Base-by-base conservation (phyloP, 257 asterid species). In the Gynochthodes officinalis region DNA sequence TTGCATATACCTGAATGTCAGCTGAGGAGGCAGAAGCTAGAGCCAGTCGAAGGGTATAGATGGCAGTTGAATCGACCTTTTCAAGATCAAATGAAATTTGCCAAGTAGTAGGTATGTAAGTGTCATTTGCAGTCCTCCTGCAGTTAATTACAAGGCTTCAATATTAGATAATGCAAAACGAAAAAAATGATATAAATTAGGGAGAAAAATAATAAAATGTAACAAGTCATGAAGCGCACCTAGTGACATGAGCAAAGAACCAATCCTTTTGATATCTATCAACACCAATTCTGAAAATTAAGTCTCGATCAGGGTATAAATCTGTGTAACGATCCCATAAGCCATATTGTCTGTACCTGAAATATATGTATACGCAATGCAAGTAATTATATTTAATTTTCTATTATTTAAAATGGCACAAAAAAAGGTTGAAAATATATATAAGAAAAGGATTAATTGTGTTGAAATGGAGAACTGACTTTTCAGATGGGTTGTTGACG, bases 11-110 rank as follows among this genome's bases (percentile, higher is more conserved):
- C 72, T 83, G 86, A 32, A 93, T 55, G 23, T 83, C 78, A 4
- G 90, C 92, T 0, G 39, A 66, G 49, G 64, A 71, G n/a, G 98
- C 86, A 30, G 98, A 84, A 10, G 98, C 97, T 64, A 93, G 61
- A 53, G 97, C 97, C 54, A 93, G 32, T 75, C 86, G 78, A 9
- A 93, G 79, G 4, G 87, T 86, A 33, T 88, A 91, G 18, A 25
- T 77, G 64, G 82, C 89, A 1, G 5, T 25, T 13, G 43, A 43
- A 32, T 4, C 54, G n/a, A 89, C 86, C 8, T 78, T 68, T 57
- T 25, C 55, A 2, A 83, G 54, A 49, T 82, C 73, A 68, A 90
- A 93, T 23, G 67, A 66, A 55, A 93, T 78, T 79, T 77, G 81
- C 97, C 97, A 89, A 39, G 89, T 86, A 0, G 97, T 84, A 19